A percentile compares a stretch with the other conserved stretches of the same genome.
These are phyloP conservation scores for Cupressus sempervirens DNA, from an alignment of 75 land plant species.

Conservation along the genomic window DNA sequence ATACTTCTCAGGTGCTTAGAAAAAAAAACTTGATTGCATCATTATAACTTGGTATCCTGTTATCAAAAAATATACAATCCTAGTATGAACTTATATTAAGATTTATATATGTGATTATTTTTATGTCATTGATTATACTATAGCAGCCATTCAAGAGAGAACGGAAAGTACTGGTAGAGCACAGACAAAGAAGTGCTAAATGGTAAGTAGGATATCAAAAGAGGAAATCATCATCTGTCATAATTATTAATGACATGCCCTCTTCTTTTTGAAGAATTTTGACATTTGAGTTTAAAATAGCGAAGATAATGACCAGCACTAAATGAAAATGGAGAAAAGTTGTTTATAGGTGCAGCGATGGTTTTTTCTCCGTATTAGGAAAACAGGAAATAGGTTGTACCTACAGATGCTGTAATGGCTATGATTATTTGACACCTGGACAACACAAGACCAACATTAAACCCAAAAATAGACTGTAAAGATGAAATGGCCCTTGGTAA, in stretches of 20 bases:
- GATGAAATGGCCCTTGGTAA: too few species aligned
- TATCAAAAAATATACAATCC: not conserved
- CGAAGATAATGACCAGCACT: not conserved
- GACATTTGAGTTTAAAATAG: not conserved
- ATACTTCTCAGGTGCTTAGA: constrained; percentile 74
- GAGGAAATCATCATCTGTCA: not conserved
- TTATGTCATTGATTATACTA: not conserved
- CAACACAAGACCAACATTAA: not conserved
- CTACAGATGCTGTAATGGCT: not conserved
- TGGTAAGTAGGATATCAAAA: not conserved
- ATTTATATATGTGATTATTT: not conserved
- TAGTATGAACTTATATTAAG: not conserved
- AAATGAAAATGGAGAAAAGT: not conserved
- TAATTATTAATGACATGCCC: not conserved
- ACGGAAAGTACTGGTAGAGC: not conserved
- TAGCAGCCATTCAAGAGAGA: not conserved
- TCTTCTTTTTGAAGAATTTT: not conserved
- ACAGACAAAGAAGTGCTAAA: not conserved
- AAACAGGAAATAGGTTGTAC: not conserved
- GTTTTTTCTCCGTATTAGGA: not conserved
- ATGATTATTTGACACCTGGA: not conserved
- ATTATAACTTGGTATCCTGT: not conserved
- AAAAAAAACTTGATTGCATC: not conserved
- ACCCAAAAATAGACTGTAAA: not conserved
- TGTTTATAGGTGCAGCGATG: not conserved